Evolutionary conservation across 176 grass and related monocot genomes (phyloP), one percentile per base, ranked within the genome.

Genomic region (Miscanthus lutarioriparius): DNA sequence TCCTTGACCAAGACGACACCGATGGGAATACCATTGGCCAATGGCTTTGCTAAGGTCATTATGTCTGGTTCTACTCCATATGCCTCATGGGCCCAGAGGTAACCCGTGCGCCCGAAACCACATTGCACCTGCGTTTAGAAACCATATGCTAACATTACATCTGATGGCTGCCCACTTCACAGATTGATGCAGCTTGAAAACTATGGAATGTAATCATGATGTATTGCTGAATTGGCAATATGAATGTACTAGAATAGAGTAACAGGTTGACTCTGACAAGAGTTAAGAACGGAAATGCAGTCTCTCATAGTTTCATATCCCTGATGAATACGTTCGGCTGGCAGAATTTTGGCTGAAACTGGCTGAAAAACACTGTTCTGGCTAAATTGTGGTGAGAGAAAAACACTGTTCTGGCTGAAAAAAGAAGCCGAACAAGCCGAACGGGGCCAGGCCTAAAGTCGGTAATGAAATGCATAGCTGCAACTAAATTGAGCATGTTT

Each of bases 21-120:
- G 10, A 95, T 93, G 9, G 96, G 91, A 3, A 93, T 86, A 66
- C 96, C 96, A 5, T 86, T 86, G 0, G 96, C 96, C 8, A 98
- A 80, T 51, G 93, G 93, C 65, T 98, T 98, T 0, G 96, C 93
- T 41, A 95, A 82, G 22, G 93, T 98, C 96, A 98, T 98, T 13
- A 95, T 92, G 69, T 93, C 91, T 2, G 93, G 96, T 41, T n/a
- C 1, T 11, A 95, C 86, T 32, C 80, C 89, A 39, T 88, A 90
- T 2, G 59, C 59, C 47, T 98, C 91, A 53, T 98, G 66, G 0
- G 96, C 89, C 96, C 96, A 98, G 69, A 98, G 87, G 75, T 92
- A 37, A 59, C 91, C 93, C 30, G 93, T 98, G 6, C 96, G 93
- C 7, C 93, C 96, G 49, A 95, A 71, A 64, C 96, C 91, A 45